These are phyloP conservation scores for Oidiodendron maius DNA, from an alignment of 495 filamentous ascomycete genomes.

Conservation along the genomic window DNA sequence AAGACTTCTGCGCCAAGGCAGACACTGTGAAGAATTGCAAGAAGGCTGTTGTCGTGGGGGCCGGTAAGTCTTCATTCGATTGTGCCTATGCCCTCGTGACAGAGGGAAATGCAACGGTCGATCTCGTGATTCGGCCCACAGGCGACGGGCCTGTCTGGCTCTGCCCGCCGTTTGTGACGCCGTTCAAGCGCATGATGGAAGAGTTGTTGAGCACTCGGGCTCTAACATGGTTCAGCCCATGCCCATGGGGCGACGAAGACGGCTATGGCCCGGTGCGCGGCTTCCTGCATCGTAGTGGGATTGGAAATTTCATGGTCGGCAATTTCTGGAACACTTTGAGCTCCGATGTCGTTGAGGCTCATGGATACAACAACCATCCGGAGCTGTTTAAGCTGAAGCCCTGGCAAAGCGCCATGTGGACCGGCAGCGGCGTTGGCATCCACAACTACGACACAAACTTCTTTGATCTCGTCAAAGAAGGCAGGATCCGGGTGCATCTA, in stretches of 20 bases:
- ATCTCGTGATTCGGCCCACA: no score
- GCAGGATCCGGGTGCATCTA: conserved; percentile 55
- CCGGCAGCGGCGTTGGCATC: conserved; percentile 55
- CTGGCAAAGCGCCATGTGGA: conserved; percentile 59
- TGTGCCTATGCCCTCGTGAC: no score
- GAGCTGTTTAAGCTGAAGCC: conserved; percentile 60
- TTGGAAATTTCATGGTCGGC: conserved; percentile 64
- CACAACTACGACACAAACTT: conserved; percentile 65
- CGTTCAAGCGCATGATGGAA: conserved; percentile 52
- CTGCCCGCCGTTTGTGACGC: conserved; percentile 56
- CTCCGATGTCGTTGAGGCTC: conserved; percentile 52
- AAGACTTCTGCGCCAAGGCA: no score
- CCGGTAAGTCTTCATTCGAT: no score
- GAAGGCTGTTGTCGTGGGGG: no score
- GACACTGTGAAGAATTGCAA: no score
- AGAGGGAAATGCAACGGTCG: no score
- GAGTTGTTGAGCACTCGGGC: conserved; percentile 59
- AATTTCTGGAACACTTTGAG: conserved; percentile 60
- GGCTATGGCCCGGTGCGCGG: conserved; percentile 31
- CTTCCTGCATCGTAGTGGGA: conserved; percentile 59
- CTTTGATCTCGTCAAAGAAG: conserved; percentile 54
- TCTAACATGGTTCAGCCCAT: conserved; percentile 50
- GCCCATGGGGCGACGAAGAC: conserved; percentile 35
- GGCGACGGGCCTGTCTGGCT: conserved; percentile 74
- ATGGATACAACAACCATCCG: conserved; percentile 53